Percentiles rank a stretch among this genome's conserved stretches.
Evolutionary conservation across 106 monocot genomes (phyloP).

Genomic region (Dendrobium catenatum): DNA sequence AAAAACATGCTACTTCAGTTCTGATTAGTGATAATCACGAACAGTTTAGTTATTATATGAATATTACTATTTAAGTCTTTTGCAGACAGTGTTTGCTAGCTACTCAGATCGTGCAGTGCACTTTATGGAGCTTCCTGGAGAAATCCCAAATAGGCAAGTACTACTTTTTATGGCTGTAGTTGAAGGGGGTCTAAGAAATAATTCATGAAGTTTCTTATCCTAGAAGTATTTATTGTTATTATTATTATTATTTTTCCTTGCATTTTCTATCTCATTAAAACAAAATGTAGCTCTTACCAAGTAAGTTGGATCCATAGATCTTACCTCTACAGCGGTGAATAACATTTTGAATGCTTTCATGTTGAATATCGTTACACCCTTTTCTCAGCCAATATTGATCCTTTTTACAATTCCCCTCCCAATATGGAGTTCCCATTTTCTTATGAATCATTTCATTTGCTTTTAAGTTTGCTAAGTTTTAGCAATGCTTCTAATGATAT

Average conservation of each 20-base stretch:
- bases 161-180: background rate
- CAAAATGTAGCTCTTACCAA: background rate
- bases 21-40: background rate
- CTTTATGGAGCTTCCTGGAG: slow-evolving; percentile 99
- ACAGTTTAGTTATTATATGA: background rate
- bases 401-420: background rate
- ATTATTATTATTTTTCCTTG: background rate
- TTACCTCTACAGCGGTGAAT: background rate
- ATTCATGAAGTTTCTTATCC: background rate
- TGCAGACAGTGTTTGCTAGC: slow-evolving; percentile 78
- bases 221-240: background rate
- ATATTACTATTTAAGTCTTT: slow-evolving; percentile 7
- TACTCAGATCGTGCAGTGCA: slow-evolving; percentile 83
- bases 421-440: background rate
- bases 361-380: background rate
- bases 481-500: background rate
- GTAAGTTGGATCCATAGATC: background rate
- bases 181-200: background rate
- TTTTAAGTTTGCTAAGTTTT: background rate
- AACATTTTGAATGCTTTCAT: background rate
- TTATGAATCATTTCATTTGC: background rate
- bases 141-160: slow-evolving; percentile 90
- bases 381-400: background rate
- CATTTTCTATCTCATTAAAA: background rate
- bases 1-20: background rate